Conservation (phyloP, 352 stramenopile species). For the Phytophthora vignae region DNA sequence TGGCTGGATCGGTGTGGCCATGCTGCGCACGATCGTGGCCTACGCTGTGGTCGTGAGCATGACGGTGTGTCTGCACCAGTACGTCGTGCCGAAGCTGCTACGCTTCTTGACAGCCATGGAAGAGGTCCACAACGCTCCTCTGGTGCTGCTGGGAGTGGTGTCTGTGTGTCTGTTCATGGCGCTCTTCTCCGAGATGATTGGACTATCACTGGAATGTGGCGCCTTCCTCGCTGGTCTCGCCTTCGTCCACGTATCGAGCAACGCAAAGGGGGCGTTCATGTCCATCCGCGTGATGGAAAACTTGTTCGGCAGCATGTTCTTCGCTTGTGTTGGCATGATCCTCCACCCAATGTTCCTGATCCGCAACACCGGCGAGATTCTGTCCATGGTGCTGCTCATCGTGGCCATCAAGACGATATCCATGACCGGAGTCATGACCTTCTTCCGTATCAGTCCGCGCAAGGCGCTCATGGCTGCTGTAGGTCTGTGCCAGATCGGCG, state of each 20-base stretch:
- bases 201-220: constrained; percentile 84
- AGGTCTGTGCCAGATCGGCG: constrained; percentile 84
- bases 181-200: constrained; percentile 84
- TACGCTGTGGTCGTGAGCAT: constrained; percentile 78
- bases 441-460: constrained; percentile 77
- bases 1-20: constrained; percentile 75
- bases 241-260: constrained; percentile 76
- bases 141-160: constrained; percentile 85
- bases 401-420: constrained; percentile 79
- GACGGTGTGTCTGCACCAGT: constrained; percentile 71
- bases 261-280: constrained; percentile 77
- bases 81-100: constrained; percentile 75
- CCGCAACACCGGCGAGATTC: constrained; percentile 78
- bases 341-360: constrained; percentile 85
- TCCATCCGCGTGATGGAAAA: constrained; percentile 91
- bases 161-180: constrained; percentile 88
- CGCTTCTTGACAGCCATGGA: constrained; percentile 83
- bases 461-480: constrained; percentile 80
- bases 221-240: constrained; percentile 84
- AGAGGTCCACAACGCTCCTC: constrained; percentile 78
- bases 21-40: constrained; percentile 72
- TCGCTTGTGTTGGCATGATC: constrained; percentile 90
- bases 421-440: constrained; percentile 83
- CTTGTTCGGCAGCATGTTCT: constrained; percentile 91
- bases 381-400: constrained; percentile 86